Evolutionary conservation across 164 flowering plant genomes (phyloP).

Genomic region (Vitis amurensis): DNA sequence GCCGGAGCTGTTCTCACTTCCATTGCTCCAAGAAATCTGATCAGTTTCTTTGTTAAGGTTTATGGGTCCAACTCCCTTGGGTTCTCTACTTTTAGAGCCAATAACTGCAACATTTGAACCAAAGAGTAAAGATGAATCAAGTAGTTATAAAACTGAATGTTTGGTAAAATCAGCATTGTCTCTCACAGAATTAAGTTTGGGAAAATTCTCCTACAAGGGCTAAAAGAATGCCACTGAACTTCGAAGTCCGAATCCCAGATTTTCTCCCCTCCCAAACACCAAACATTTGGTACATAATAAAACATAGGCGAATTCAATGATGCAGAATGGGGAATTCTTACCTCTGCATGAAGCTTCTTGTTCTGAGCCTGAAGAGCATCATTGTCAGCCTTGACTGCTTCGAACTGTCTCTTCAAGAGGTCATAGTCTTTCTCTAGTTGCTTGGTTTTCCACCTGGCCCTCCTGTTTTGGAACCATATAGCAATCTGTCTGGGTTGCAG

Average conservation of each 20-base stretch:
- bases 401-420: conserved; percentile 60
- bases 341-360: conserved; percentile 72
- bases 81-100: conserved; percentile 41
- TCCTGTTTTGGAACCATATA: conserved; percentile 80
- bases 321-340: conserved; percentile 6
- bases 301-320: no score
- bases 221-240: no score
- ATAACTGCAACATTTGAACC: conserved; percentile 34
- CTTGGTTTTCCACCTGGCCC: conserved; percentile 90
- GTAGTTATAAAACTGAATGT: background rate
- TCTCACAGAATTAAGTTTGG: no score
- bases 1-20: conserved; percentile 47
- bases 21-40: conserved; percentile 54
- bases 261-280: background rate
- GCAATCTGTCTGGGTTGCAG: conserved; percentile 79
- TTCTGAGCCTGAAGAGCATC: conserved; percentile 62
- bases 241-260: background rate
- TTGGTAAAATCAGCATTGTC: background rate
- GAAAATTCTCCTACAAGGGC: background rate
- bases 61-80: conserved; percentile 24
- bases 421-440: conserved; percentile 74
- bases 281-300: no score
- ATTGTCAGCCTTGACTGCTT: conserved; percentile 63
- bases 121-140: background rate
- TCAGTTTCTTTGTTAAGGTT: conserved; percentile 49